A percentile compares a stretch with the other conserved stretches of the same genome.
phyloP scores from a whole-genome alignment of 371 early-diverging fungal species.

The Haplosporangium sp. region DNA sequence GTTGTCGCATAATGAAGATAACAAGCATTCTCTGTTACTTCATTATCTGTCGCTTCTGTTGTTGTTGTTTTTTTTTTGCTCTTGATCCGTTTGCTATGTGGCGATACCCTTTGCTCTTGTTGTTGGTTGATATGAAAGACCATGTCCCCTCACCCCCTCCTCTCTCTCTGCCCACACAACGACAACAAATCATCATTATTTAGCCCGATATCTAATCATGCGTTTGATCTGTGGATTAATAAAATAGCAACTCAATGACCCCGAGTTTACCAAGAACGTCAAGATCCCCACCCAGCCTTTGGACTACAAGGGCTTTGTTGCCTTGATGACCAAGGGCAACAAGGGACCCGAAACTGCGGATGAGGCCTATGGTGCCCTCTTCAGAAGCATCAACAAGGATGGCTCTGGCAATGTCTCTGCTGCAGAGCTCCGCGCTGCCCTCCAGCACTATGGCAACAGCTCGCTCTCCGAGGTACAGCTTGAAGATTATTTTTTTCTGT shows the following conservation, averaged over 20 bases:
- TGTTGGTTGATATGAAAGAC: too few relatives aligned
- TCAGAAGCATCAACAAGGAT: slow-evolving; percentile 50
- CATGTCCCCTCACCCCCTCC: not conserved
- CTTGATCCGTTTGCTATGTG: too few relatives aligned
- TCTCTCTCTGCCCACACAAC: not conserved
- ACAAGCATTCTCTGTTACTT: too few relatives aligned
- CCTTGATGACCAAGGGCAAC: slow-evolving; percentile 45
- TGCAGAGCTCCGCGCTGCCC: slow-evolving; percentile 51
- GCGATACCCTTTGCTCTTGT: too few relatives aligned
- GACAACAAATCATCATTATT: too few relatives aligned
- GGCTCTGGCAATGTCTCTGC: slow-evolving; percentile 51
- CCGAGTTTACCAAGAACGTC: slow-evolving; percentile 41
- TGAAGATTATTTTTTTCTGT: not conserved
- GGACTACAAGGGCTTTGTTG: slow-evolving; percentile 54
- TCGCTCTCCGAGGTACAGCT: slow-evolving; percentile 49
- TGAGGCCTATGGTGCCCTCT: slow-evolving; percentile 41
- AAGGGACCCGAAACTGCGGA: slow-evolving; percentile 50
- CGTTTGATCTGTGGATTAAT: too few relatives aligned
- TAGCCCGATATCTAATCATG: too few relatives aligned
- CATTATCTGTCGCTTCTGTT: too few relatives aligned
- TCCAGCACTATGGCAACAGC: slow-evolving; percentile 54
- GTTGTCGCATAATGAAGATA: too few relatives aligned
- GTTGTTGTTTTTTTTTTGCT: too few relatives aligned
- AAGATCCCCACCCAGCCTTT: slow-evolving; percentile 53
- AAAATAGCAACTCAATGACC: slow-evolving; percentile 43